A percentile compares a stretch with the other conserved stretches of the same genome.
Evolutionary conservation across 1,284 basidiomycete genomes (phyloP).

Genomic region (Gomphus bonarii): DNA sequence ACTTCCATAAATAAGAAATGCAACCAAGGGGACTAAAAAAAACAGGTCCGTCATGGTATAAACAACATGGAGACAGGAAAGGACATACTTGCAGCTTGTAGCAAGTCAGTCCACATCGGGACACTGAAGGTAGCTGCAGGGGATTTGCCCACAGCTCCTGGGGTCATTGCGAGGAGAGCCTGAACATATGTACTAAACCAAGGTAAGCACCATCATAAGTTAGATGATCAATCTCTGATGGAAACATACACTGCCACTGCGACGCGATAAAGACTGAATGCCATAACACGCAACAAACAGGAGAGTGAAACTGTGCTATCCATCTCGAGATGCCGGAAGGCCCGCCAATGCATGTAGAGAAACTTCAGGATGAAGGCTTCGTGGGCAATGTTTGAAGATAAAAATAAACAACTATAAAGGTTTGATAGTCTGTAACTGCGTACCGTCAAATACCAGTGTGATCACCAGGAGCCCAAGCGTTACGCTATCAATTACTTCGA

Average conservation of each 20-base stretch:
- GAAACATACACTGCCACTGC: slow-evolving; percentile 3
- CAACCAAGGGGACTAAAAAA: neutral
- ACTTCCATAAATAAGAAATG: neutral
- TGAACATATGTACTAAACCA: neutral
- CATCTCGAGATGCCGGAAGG: neutral
- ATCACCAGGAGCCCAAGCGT: neutral
- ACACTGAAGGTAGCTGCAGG: neutral
- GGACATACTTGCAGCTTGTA: slow-evolving; percentile 4
- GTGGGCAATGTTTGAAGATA: neutral
- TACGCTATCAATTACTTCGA: neutral
- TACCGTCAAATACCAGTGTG: slow-evolving; percentile 3
- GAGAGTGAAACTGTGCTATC: neutral
- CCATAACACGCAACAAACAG: neutral
- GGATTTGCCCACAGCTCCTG: neutral
- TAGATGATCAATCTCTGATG: neutral
- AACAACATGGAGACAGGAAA: neutral
- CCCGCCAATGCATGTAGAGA: slow-evolving; percentile 2
- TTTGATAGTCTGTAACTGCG: neutral
- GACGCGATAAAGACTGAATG: slow-evolving; percentile 6
- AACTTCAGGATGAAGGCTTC: slow-evolving; percentile 2
- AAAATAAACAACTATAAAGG: neutral
- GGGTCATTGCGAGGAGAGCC: neutral
- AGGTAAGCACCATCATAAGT: neutral
- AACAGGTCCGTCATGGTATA: neutral
- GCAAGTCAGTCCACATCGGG: slow-evolving; percentile 8